Evolutionary conservation across 1,139 yeast genomes (phyloP).

Genomic region (Blastobotrys aristatus): DNA sequence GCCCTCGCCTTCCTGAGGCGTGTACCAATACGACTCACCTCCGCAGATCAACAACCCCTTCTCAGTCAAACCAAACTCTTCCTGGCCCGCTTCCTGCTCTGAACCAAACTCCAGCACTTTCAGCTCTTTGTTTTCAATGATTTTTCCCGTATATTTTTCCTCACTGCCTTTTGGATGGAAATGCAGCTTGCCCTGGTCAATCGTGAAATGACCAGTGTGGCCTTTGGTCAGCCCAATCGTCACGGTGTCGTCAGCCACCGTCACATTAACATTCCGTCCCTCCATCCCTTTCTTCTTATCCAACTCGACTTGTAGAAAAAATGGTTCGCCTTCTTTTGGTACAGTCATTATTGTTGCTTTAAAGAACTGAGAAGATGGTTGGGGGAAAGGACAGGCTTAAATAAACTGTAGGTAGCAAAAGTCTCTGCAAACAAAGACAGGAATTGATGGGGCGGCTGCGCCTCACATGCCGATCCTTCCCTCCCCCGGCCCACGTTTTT

Average conservation of each 20-base stretch:
- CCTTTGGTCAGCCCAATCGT: background rate
- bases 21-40: slow-evolving; percentile 1
- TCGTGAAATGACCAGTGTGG: background rate
- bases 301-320: background rate
- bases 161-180: slow-evolving; percentile 3
- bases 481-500: background rate
- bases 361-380: too few relatives aligned
- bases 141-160: background rate
- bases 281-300: background rate
- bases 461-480: background rate
- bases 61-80: slow-evolving; percentile 1
- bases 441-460: too few relatives aligned
- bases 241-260: background rate
- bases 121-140: background rate
- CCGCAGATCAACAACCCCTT: background rate
- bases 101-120: background rate
- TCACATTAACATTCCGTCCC: background rate
- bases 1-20: background rate
- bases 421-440: too few relatives aligned
- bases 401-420: too few relatives aligned
- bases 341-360: background rate
- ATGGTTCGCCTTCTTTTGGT: background rate
- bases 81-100: background rate
- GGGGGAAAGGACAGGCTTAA: too few relatives aligned
- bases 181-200: background rate